Conservation (phyloP, 306 rosid genomes). For the Vicia faba region DNA sequence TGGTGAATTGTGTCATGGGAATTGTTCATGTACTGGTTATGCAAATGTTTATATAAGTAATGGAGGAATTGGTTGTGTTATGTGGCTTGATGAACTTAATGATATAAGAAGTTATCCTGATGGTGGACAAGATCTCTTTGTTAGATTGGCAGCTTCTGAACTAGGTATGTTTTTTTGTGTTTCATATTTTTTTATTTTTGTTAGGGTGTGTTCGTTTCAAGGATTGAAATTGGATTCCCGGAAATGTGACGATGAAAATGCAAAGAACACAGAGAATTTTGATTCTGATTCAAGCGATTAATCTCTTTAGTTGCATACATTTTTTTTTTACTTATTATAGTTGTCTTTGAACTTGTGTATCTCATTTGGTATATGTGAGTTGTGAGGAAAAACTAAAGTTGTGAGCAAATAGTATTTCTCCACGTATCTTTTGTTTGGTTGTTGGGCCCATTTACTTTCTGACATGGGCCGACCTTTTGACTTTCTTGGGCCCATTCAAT, state of each 20-base stretch:
- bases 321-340: no score
- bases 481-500: constrained; percentile 17
- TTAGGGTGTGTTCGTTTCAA: no score
- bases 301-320: no score
- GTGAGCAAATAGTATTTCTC: neutral
- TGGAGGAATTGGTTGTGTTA: constrained; percentile 67
- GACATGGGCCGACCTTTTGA: constrained; percentile 36
- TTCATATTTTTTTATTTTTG: neutral
- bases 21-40: constrained; percentile 70
- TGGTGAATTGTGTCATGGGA: constrained; percentile 42
- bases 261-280: no score
- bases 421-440: neutral
- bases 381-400: neutral
- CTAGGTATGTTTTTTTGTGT: constrained; percentile 46
- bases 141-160: constrained; percentile 74
- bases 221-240: no score
- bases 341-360: neutral
- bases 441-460: constrained; percentile 33
- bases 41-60: constrained; percentile 39
- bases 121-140: constrained; percentile 63
- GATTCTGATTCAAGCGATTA: no score
- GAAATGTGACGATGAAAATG: no score
- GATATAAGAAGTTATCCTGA: constrained; percentile 50
- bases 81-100: constrained; percentile 52
- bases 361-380: neutral